Evolutionary conservation across 495 filamentous ascomycete genomes (phyloP), one percentile per base, ranked within the genome.

Genomic region (Chaetomium tenue): DNA sequence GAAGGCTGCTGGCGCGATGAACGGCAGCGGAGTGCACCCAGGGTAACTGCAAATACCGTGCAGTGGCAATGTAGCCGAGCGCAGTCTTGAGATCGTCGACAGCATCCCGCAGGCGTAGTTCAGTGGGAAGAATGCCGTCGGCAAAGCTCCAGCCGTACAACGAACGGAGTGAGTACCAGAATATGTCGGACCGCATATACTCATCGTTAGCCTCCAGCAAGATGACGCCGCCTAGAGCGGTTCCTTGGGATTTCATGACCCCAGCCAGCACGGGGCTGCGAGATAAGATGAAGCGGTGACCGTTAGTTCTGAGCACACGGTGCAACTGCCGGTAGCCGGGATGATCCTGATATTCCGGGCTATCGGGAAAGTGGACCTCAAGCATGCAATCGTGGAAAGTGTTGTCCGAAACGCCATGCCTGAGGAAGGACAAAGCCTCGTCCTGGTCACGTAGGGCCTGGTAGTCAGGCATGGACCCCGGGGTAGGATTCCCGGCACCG

Each of bases 1-100:
- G 64, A 22, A 82, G 74, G 23, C 74, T 71, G 48, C 66, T 66
- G 13, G 82, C 83, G 60, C 82, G 72, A 16, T 81, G 74, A 18
- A 84, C 56, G 16, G 81, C 83, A 11, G 77, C 71, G 16, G 71
- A 58, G 25, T 79, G 67, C 2, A 86, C 76, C 52, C 72, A 70
- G 9, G 66, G 70, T 47, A 86, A 76, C 56, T 73, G 67, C 20
- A 88, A 71, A 26, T 84, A 71, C 42, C 78, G 76, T 12, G 82
- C 84, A 23, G 81, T 77, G 12, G 84, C 81, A 33, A 81, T 77
- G 65, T 84, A 86, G 37, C 79, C 78, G 15, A 88, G 70, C 46
- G 77, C 77, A 47, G 83, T 77, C 20, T 76, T 69, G 62, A 86
- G 77, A 52, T 76, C 78, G 56, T 81, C 77, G 3, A 59, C 65